Evolutionary conservation across 345 rosid genomes (phyloP).

Genomic region (Ricinus communis): DNA sequence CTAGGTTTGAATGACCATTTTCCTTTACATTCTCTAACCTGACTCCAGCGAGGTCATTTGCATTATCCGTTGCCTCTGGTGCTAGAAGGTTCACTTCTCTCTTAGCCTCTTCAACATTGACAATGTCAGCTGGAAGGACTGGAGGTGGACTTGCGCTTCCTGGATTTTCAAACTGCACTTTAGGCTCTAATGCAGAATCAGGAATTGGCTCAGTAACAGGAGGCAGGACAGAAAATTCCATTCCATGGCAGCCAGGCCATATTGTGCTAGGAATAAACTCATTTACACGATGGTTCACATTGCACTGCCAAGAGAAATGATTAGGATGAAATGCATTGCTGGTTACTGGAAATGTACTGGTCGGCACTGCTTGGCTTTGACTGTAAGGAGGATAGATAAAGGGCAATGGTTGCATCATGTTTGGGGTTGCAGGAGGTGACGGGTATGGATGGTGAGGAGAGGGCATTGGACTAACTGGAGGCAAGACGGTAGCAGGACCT

Average conservation of each 20-base stretch:
- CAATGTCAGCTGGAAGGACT: conserved; percentile 53
- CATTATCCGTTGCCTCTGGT: conserved; percentile 35
- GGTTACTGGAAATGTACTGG: conserved; percentile 71
- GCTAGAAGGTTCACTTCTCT: conserved; percentile 39
- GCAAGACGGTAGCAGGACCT: conserved; percentile 52
- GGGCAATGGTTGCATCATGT: conserved; percentile 80
- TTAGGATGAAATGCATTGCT: conserved; percentile 69
- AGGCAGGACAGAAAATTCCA: conserved; percentile 66
- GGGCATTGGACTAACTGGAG: conserved; percentile 46
- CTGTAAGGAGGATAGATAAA: conserved; percentile 77
- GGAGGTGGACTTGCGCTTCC: conserved; percentile 32
- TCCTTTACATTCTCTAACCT: conserved; percentile 36
- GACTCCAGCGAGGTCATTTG: conserved; percentile 30
- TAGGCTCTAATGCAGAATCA: conserved; percentile 49
- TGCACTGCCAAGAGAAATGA: conserved; percentile 89
- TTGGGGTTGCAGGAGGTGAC: conserved; percentile 87
- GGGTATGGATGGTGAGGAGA: conserved; percentile 67
- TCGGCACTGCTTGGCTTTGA: conserved; percentile 62
- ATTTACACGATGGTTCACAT: conserved; percentile 49
- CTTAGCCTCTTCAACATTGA: conserved; percentile 39
- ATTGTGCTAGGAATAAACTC: conserved; percentile 70
- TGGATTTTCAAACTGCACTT: conserved; percentile 34
- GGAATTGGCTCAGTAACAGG: conserved; percentile 62
- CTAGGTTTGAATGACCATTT: conserved; percentile 34
- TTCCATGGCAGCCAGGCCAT: conserved; percentile 71